Evolutionary conservation across 768 basidiomycete species (phyloP), one percentile per base, ranked within the genome.

Genomic region (Auricularia cornea): DNA sequence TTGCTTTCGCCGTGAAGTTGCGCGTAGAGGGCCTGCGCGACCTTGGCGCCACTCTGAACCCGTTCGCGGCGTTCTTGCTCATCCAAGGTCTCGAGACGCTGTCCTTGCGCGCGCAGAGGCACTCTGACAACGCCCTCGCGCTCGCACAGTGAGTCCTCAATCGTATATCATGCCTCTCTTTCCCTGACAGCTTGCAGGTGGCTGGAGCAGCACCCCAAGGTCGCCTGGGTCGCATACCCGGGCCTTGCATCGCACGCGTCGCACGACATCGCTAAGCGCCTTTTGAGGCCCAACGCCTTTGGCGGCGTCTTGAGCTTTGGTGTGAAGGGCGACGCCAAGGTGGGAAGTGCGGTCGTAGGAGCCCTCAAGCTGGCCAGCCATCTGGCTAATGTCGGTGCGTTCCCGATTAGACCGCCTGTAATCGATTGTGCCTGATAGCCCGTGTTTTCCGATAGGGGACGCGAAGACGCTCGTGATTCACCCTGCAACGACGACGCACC

Each of bases 281-380:
- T 85, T 35, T 74, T 92, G 60, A 78, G 86, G 3, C 72, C 75
- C 0, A 78, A 81, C 62, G 74, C 77, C 2, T 92, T 78, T 63
- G 88, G 90, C 3, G 91, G 90, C 26, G 81, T 94, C 67, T 74
- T 94, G 59, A 89, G 81, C 73, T 92, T 94, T 68, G 92, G 91
- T 8, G 73, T 91, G 65, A 84, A 84, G 68, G 88, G 86, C 20
- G 80, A 80, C 60, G 66, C 68, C 4, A 67, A 69, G 59, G 71
- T 69, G 2, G 87, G 85, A 6, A 83, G 80, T 74, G 78, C 79
- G 63, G 77, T 88, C 33, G 87, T 93, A 16, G 90, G 94, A 67
- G 80, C 73, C 65, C 78, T 94, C 63, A 83, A 81, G 68, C 79
- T 93, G 4, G 87, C 86, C 20, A 88, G 86, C 68, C 76, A 90